Evolutionary conservation across 495 filamentous ascomycete species (phyloP).

Genomic region (Glonium stellatum): DNA sequence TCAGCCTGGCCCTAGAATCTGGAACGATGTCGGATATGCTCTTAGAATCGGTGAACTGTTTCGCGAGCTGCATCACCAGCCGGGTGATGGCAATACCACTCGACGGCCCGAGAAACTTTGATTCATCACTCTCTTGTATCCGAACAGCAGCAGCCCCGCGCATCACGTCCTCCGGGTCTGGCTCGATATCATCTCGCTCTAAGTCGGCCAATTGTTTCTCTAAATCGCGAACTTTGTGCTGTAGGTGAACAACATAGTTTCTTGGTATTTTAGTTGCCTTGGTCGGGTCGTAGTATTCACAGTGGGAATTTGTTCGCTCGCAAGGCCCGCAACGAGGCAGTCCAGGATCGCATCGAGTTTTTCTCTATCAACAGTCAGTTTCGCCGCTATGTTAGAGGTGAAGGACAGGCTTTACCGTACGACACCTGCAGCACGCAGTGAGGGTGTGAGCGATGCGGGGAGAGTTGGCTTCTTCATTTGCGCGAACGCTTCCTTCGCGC

Average conservation of each 20-base stretch:
- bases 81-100: slow-evolving; percentile 92
- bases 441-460: slow-evolving; percentile 49
- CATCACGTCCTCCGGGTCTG: slow-evolving; percentile 68
- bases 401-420: slow-evolving; percentile 54
- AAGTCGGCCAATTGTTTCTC: slow-evolving; percentile 62
- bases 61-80: slow-evolving; percentile 90
- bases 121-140: slow-evolving; percentile 72
- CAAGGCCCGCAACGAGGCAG: slow-evolving; percentile 88
- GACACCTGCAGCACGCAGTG: slow-evolving; percentile 79
- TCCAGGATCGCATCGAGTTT: slow-evolving; percentile 87
- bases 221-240: slow-evolving; percentile 69
- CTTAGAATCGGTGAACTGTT: slow-evolving; percentile 73
- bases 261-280: slow-evolving; percentile 71
- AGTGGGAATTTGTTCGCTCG: slow-evolving; percentile 78
- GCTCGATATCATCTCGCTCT: slow-evolving; percentile 57
- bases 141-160: slow-evolving; percentile 74
- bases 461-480: slow-evolving; percentile 42
- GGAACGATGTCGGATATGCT: slow-evolving; percentile 85
- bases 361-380: slow-evolving; percentile 51
- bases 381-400: neutral
- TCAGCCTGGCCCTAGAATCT: slow-evolving; percentile 53
- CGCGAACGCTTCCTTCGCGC: slow-evolving; percentile 12
- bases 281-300: slow-evolving; percentile 87
- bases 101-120: slow-evolving; percentile 81
- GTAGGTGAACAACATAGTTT: slow-evolving; percentile 79